A percentile compares a stretch with the other conserved stretches of the same genome.
phyloP scores from a whole-genome alignment of 2,329 filamentous ascomycete species.

The Penicillium palitans region DNA sequence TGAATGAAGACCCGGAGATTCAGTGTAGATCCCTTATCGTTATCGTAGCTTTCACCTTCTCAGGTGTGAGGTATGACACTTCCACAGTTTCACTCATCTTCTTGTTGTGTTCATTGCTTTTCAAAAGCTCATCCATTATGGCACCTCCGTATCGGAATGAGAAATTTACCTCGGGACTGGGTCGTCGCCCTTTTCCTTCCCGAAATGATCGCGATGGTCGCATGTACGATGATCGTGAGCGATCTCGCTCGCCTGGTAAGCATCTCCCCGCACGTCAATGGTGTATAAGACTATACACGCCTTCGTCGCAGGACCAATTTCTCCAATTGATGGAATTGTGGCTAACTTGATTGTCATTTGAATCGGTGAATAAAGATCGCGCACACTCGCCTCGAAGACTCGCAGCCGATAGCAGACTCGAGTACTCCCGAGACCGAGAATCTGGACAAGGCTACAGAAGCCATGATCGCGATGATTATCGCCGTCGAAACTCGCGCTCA shows the following conservation, averaged over 20 bases:
- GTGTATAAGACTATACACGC: constrained; percentile 22
- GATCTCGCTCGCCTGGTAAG: constrained; percentile 46
- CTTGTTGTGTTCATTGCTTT: neutral
- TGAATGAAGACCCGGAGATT: no score
- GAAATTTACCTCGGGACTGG: constrained; percentile 25
- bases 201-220: constrained; percentile 43
- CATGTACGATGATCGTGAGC: constrained; percentile 50
- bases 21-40: no score
- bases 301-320: constrained; percentile 21
- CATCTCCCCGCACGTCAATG: constrained; percentile 48
- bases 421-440: constrained; percentile 37
- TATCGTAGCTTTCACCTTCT: no score
- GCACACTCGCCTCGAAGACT: constrained; percentile 39
- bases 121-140: constrained; percentile 7
- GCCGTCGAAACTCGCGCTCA: constrained; percentile 35
- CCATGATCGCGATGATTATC: constrained; percentile 39
- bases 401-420: constrained; percentile 39
- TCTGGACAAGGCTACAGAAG: constrained; percentile 34
- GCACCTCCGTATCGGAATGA: constrained; percentile 30
- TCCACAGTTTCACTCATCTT: neutral
- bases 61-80: no score
- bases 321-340: constrained; percentile 26
- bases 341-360: constrained; percentile 37
- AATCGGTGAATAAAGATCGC: constrained; percentile 37
- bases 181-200: constrained; percentile 28